Conservation (phyloP, 2,329 filamentous ascomycete genomes). For the Myrmaecium sp. region DNA sequence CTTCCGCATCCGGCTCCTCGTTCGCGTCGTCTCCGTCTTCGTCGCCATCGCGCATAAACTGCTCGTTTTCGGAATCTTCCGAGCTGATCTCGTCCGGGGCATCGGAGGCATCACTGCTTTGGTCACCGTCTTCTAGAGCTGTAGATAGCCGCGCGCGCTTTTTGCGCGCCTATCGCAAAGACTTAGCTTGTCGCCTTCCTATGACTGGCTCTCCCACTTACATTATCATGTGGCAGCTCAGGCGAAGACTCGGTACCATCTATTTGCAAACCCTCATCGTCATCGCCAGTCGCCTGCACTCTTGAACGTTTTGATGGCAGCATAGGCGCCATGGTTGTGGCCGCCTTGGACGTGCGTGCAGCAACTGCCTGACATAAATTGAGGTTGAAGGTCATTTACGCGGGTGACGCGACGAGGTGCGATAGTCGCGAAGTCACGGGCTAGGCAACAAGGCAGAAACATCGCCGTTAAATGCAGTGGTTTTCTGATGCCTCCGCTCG, state of each 20-base stretch:
- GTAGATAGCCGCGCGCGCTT: conserved; percentile 6
- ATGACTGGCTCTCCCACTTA: conserved; percentile 3
- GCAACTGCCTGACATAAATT: too few relatives aligned
- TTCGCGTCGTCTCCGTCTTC: conserved; percentile 2
- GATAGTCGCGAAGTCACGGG: too few relatives aligned
- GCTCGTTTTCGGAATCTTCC: conserved; percentile 6
- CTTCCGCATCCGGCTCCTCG: conserved; percentile 1
- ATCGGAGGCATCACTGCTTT: conserved; percentile 6
- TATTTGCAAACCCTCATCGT: conserved; percentile 4
- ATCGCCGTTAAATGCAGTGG: too few relatives aligned
- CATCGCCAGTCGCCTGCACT: conserved; percentile 8
- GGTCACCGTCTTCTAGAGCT: background rate
- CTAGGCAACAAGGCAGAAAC: too few relatives aligned
- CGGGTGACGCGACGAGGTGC: too few relatives aligned
- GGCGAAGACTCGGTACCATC: too few relatives aligned
- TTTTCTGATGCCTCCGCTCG: too few relatives aligned
- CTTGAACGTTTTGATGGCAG: conserved; percentile 17
- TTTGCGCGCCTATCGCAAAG: background rate
- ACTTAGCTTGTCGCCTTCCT: conserved; percentile 10
- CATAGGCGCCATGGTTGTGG: conserved; percentile 13
- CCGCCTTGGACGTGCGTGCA: too few relatives aligned
- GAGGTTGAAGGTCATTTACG: too few relatives aligned
- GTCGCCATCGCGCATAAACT: conserved; percentile 7
- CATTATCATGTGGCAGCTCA: conserved; percentile 5
- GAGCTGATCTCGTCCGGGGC: conserved; percentile 1